Evolutionary conservation across 768 basidiomycete genomes (phyloP), one percentile per base, ranked within the genome.

Genomic region (Termitomyces sp.): DNA sequence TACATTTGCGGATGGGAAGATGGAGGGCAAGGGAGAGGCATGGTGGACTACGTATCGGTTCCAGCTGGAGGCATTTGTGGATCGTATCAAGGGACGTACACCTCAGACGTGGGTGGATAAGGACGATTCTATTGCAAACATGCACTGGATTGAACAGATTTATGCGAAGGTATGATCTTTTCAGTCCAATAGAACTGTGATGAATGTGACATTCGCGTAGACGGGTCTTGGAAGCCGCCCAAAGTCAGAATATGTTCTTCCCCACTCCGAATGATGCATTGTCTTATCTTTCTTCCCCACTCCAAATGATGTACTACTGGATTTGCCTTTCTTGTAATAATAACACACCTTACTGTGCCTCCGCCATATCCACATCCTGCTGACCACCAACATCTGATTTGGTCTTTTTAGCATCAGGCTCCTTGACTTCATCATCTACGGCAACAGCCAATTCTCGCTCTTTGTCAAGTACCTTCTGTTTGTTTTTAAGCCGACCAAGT

Each of bases 31-130:
- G 58, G 85, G 85, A 25, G 79, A 86, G 69, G 74, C 74, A 9
- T 85, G 82, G 80, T 89, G 86, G 86, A 74, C 81, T 42, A 81
- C 85, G 29, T 82, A 77, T 60, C 69, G 77, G 43, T 85, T 82
- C 62, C 86, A 88, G 70, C 71, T 88, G 42, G 86, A 88, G 71
- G 83, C 82, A 7, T 87, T 87, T 59, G 81, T 88, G 8, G 83
- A 89, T 66, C 79, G 76, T 68, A 62, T 89, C 49, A 76, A 75
- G 60, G 85, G 85, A 17, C 74, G 81, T 38, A 69, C 71, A 25
- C 82, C 85, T 2, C 76, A 81, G 59, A 78, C 77, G 14, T 89
- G 87, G 87, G 64, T 87, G 42, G 68, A 73, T 7, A 71, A 70
- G 14, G 81, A 87, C 58, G 83, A 86, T 66, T 81, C 83, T 2